Evolutionary conservation across 2,329 filamentous ascomycete genomes (phyloP), one percentile per base, ranked within the genome.

Genomic region (Fusarium brachygibbosum): DNA sequence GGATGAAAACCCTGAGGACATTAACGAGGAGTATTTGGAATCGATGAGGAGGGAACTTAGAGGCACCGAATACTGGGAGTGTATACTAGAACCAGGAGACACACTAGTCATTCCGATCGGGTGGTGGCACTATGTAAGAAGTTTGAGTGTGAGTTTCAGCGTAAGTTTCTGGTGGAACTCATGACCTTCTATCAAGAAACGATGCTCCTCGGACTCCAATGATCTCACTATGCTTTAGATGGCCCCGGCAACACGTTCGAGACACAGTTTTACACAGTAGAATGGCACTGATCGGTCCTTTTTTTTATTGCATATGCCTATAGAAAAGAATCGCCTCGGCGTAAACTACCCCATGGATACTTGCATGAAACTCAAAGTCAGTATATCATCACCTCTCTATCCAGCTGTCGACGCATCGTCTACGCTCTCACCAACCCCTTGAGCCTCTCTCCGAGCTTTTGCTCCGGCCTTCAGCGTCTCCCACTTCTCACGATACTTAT

Each of bases 111-210:
- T 99, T 54, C 96, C 96, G 0, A 86, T 93, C 7, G 96, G 95
- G 1, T 99, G 96, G 95, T 99, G 96, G 96, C 96, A 99, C 82
- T 98, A 98, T 79, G 93, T 98, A 5, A 86, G 92, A 63, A 93
- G 93, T 50, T 77, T 98, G 74, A 93, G 89, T 58, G 88, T 93
- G 21, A 97, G 95, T 76, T 94, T 97, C 75, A 98, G 94, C 71
- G 94, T 98, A 14, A 98, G 94, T 76, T 98, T 98, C 76, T 99
- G 96, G 96, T 99, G 93, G 92, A 91, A 92, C 69, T 87, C 63
- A 32, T 55, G 29, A 21, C 14, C 37, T 44, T 19, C 42, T 35
- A 19, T 35, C 16, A 13, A n/a, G 3, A 58, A 31, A 11, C 25
- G 16, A 23, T 23, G 13, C 19, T 41, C 16, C 38, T 11, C 23